Evolutionary conservation across 768 basidiomycete species (phyloP), one percentile per base, ranked within the genome.

Genomic region (Podaxis rugospora): DNA sequence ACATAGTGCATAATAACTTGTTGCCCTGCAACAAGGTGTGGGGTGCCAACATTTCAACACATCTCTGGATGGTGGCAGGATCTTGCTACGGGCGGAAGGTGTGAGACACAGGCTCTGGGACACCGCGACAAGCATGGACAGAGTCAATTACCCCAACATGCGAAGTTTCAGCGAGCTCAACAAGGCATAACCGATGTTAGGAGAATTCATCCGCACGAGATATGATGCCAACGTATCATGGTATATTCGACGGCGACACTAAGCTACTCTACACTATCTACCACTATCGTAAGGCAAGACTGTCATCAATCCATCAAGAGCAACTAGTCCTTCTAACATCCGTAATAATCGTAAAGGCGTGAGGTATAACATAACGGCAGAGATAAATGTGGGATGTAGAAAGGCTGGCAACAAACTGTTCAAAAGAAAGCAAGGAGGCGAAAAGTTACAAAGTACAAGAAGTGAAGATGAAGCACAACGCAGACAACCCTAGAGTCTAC

Each of bases 211-310:
- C 6, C n/a, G 16, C 32, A 5, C 5, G 6, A 49, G 21, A 53
- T 21, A 54, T 5, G 13, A 36, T 40, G 37, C 36, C 52, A 57
- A 21, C 27, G 27, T 36, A 49, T 37, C 47, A 40, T 49, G 49
- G 32, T 60, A 60, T 60, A 53, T 53, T 62, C 39, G 59, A 47
- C 63, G 64, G 59, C 66, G 62, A 61, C 36, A 66, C 64, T 62
- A 66, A 66, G 39, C 66, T 74, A 75, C 57, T 66, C 72, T 74
- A 76, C 73, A 73, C 69, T 76, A 70, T 65, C 71, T 74, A 77
- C 69, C 68, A 66, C 66, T 70, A 72, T 67, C 66, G 40, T 62
- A 64, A 64, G 63, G 63, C 52, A 25, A 66, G 64, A 56, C 53
- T 32, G 58, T 56, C 42, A 47, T 21, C 60, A 54, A 42, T 56